These are phyloP conservation scores for Bisporella sp. DNA, from an alignment of 2,329 filamentous ascomycete species.

Conservation along the genomic window DNA sequence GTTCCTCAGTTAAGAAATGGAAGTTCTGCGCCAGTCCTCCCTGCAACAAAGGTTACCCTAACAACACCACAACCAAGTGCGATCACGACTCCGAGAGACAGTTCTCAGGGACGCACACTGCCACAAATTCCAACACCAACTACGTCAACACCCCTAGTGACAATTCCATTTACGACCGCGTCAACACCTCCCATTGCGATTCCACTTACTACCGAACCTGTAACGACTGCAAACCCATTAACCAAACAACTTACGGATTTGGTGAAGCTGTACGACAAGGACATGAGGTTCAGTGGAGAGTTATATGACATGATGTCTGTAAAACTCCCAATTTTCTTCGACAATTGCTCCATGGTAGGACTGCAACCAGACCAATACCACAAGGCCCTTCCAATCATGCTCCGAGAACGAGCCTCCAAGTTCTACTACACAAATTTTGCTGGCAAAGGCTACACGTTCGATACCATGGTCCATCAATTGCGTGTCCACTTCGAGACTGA, in stretches of 20 bases:
- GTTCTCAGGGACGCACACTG: no score
- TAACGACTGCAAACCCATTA: no score
- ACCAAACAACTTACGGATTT: no score
- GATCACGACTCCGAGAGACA: no score
- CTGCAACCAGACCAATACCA: background rate
- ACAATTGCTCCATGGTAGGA: background rate
- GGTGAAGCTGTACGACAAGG: background rate
- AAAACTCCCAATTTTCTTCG: background rate
- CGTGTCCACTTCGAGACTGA: background rate
- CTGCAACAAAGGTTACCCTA: background rate
- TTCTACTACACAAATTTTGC: background rate
- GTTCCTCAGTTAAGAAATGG: background rate
- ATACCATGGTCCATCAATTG: background rate
- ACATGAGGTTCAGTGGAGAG: background rate
- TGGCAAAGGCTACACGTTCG: background rate
- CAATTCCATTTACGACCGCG: no score
- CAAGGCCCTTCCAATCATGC: background rate
- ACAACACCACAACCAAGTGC: no score
- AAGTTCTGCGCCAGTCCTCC: background rate
- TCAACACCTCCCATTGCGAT: no score
- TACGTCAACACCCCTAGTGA: no score
- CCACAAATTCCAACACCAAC: no score
- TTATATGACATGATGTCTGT: background rate
- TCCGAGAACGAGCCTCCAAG: background rate
- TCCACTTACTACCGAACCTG: no score